Conservation (phyloP, 1,139 yeast species). For the Magnusiomyces suaveolens region DNA sequence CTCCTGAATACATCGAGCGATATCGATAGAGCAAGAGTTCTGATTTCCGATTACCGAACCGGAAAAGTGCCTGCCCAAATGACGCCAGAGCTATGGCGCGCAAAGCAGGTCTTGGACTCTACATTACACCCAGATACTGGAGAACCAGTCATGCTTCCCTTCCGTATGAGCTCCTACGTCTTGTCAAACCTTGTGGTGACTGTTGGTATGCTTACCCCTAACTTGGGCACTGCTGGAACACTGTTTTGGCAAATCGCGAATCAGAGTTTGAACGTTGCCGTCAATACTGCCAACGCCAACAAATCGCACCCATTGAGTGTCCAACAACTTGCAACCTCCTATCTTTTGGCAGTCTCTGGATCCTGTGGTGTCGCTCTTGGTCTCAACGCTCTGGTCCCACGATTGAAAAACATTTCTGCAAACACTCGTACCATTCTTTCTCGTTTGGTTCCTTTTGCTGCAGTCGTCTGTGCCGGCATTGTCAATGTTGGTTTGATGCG, state of each 20-base stretch:
- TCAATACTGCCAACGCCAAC: conserved; percentile 91
- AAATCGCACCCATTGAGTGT: conserved; percentile 98
- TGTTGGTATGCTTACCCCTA: conserved; percentile 95
- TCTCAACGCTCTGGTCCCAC: conserved; percentile 80
- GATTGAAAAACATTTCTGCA: conserved; percentile 31
- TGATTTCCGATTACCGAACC: conserved; percentile 62
- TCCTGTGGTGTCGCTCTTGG: conserved; percentile 95
- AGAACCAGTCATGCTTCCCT: conserved; percentile 80
- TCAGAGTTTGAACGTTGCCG: conserved; percentile 92
- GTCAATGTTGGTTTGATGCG: conserved; percentile 94
- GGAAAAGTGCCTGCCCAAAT: conserved; percentile 48
- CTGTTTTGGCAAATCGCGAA: conserved; percentile 96
- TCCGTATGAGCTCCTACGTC: conserved; percentile 94
- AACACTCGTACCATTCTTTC: conserved; percentile 58
- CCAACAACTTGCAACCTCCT: conserved; percentile 73
- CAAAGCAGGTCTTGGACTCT: conserved; percentile 80
- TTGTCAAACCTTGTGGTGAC: conserved; percentile 89
- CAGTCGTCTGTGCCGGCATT: conserved; percentile 92
- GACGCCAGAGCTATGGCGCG: conserved; percentile 82
- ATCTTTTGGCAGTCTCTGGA: conserved; percentile 81
- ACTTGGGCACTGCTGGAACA: conserved; percentile 80
- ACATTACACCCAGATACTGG: conserved; percentile 94
- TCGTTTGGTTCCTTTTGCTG: conserved; percentile 92
- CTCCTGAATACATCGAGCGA: conserved; percentile 58
- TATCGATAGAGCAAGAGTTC: conserved; percentile 52